A percentile compares a stretch with the other conserved stretches of the same genome.
phyloP scores from a whole-genome alignment of 192 early-diverging fungal species.

The Radiomyces spectabilis region DNA sequence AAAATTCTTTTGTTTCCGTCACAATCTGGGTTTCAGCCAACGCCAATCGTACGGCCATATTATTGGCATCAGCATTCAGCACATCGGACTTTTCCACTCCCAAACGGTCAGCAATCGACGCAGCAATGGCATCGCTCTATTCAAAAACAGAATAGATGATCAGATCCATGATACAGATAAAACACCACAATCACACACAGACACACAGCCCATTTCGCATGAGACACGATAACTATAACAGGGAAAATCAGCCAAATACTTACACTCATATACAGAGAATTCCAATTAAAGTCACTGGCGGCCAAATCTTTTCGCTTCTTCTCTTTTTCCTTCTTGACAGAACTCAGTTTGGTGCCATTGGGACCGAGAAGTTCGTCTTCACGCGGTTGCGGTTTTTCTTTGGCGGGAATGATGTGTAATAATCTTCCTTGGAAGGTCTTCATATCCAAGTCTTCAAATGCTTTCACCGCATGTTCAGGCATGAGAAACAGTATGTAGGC shows the following conservation, averaged over 20 bases:
- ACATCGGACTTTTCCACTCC: slow-evolving; percentile 89
- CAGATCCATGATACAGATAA: neutral
- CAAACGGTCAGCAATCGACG: slow-evolving; percentile 91
- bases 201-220: too few species aligned
- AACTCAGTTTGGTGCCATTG: slow-evolving; percentile 45
- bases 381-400: slow-evolving; percentile 69
- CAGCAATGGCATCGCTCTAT: slow-evolving; percentile 86
- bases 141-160: slow-evolving; percentile 7
- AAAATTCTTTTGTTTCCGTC: slow-evolving; percentile 87
- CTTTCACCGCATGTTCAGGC: slow-evolving; percentile 91
- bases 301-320: slow-evolving; percentile 69
- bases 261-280: slow-evolving; percentile 92
- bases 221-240: neutral
- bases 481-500: slow-evolving; percentile 85
- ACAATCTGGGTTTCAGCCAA: slow-evolving; percentile 97
- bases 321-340: slow-evolving; percentile 81
- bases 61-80: slow-evolving; percentile 77
- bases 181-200: too few species aligned
- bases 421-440: slow-evolving; percentile 89
- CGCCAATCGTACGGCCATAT: slow-evolving; percentile 88
- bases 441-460: slow-evolving; percentile 74
- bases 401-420: slow-evolving; percentile 80
- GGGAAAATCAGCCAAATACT: slow-evolving; percentile 11
- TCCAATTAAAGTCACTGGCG: slow-evolving; percentile 91
- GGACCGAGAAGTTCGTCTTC: slow-evolving; percentile 44